A percentile compares a stretch with the other conserved stretches of the same genome.
These are phyloP conservation scores for Dictyostelium purpureum DNA, from an alignment of 78 protist species.

Conservation along the genomic window DNA sequence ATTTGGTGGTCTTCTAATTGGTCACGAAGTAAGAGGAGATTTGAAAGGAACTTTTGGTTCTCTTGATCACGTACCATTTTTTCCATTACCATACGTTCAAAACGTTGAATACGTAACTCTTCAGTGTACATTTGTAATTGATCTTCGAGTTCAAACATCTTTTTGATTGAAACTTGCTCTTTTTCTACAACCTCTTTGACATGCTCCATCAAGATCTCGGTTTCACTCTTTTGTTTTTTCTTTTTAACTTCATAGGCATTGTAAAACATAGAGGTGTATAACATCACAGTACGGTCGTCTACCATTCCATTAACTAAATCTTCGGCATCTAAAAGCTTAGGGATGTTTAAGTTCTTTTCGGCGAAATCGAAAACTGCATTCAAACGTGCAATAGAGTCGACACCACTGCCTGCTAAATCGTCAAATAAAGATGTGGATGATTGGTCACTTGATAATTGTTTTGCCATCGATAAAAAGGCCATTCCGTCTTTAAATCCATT, in stretches of 20 bases:
- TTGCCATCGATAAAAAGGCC: conserved; percentile 68
- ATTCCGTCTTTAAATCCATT: conserved; percentile 70
- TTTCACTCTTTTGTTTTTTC: conserved; percentile 13
- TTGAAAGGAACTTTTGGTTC: neutral
- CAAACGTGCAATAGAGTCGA: conserved; percentile 34
- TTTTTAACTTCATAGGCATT: conserved; percentile 44
- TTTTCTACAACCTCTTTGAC: conserved; percentile 21
- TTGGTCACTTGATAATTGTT: neutral
- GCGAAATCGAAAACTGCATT: conserved; percentile 75
- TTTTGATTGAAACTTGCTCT: neutral
- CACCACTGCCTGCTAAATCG: neutral
- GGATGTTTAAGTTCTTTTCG: conserved; percentile 68
- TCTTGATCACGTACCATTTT: conserved; percentile 9
- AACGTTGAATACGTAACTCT: conserved; percentile 1
- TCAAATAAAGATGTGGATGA: neutral
- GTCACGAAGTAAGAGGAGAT: conserved; percentile 3
- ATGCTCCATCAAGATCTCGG: neutral
- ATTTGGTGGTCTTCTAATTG: conserved; percentile 50
- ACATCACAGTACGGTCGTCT: conserved; percentile 79
- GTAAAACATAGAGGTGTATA: conserved; percentile 80
- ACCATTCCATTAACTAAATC: conserved; percentile 69
- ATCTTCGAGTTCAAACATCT: conserved; percentile 13
- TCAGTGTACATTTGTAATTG: conserved; percentile 48
- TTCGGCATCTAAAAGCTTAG: conserved; percentile 75
- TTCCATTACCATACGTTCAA: conserved; percentile 33